phyloP scores from a whole-genome alignment of 192 early-diverging fungal species.

The Umbelopsis sp. region DNA sequence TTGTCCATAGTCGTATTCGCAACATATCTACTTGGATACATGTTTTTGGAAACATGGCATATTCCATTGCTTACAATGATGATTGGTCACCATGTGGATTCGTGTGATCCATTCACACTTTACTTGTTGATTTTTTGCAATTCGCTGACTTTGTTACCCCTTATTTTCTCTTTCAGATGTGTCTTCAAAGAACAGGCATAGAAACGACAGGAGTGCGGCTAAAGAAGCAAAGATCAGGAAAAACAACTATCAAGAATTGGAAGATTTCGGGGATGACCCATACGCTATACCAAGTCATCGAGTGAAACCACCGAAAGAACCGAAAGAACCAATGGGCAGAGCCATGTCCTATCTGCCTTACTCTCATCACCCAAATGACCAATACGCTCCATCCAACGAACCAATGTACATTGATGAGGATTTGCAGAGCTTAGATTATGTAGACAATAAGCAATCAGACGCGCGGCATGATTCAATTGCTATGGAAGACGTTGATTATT shows the following conservation, averaged over 20 bases:
- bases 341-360: conserved; percentile 35
- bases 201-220: neutral
- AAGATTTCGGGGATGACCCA: conserved; percentile 6
- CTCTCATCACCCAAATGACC: conserved; percentile 33
- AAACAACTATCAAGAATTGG: neutral
- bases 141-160: neutral
- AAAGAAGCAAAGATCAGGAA: conserved; percentile 7
- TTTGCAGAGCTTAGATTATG: neutral
- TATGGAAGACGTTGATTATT: conserved; percentile 10
- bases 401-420: conserved; percentile 19
- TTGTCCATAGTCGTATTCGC: neutral
- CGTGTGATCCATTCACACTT: too few species aligned
- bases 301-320: neutral
- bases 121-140: neutral
- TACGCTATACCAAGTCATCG: conserved; percentile 2
- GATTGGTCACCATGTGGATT: too few species aligned
- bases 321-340: neutral
- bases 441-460: neutral
- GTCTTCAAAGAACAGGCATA: neutral
- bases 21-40: too few species aligned
- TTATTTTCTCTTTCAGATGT: neutral
- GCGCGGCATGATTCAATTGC: conserved; percentile 5
- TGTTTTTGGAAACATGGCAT: too few species aligned
- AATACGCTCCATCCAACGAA: conserved; percentile 19
- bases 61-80: too few species aligned